Evolutionary conservation across 192 early-diverging fungal species (phyloP), one percentile per base, ranked within the genome.

Genomic region (Piromyces sp.): DNA sequence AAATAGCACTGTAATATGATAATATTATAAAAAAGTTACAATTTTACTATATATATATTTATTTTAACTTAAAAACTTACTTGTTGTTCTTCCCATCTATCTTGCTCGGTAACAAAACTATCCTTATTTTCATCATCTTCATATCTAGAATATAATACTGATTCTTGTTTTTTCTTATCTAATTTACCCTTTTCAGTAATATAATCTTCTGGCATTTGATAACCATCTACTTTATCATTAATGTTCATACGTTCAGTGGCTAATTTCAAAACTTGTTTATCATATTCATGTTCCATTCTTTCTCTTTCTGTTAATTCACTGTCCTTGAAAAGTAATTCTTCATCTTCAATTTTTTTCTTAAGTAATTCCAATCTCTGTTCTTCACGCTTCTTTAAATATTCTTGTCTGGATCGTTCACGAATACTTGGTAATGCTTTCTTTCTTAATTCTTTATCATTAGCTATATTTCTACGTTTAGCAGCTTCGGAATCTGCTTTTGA

Each of bases 161-260:
- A 88, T 38, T 96, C 93, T 81, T 96, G 95, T 86, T 95, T 97
- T 80, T 96, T 96, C 42, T 94, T 93, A 84, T 99, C 96, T 78
- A 99, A 92, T 83, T 98, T 97, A 81, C 97, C 97, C 86, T 97
- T 97, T 83, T 98, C 96, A 0, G 96, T 97, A 80, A 99, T 97
- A 83, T 98, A 99, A 85, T 98, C 96, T 79, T 90, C 88, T 11
- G 94, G 94, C 92, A 95, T 93, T 78, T 88, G 85, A 80, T 98
- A 99, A 28, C 91, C 96, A 82, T 96, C 95, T 16, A 90, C 88
- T 33, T 93, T 92, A 79, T 92, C 91, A 83, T 92, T 90, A 37
- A 98, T 90, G 78, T 89, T 90, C 82, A 93, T 87, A 30, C 96
- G 91, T 84, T 95, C 95, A 81, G 93, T 91, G 17, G 97, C 95